These are phyloP conservation scores for Arabidopsis thaliana DNA, from an alignment of 345 rosid genomes.

Conservation along the genomic window TAIR10.1 NC_003071.7:17311001-17311500, in stretches of 20 bases:
- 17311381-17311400: no score
- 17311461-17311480: background rate
- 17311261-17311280: conserved; percentile 16
- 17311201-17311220: conserved; percentile 31
- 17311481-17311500: background rate
- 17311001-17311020: conserved; percentile 28
- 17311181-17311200: conserved; percentile 30
- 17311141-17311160: conserved; percentile 21
- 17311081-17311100: conserved; percentile 18
- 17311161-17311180: conserved; percentile 37
- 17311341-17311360: no score
- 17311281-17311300: conserved; percentile 3
- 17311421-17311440: no score
- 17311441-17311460: background rate
- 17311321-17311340: no score
- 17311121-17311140: background rate
- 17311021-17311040: conserved; percentile 31
- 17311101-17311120: conserved; percentile 42
- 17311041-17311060: conserved; percentile 46
- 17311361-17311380: no score
- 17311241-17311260: background rate
- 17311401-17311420: no score
- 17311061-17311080: conserved; percentile 38
- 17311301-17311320: background rate
- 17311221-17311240: conserved; percentile 28